Conservation (phyloP, 129 eudicot species). For the Helichrysum umbraculigerum region DNA sequence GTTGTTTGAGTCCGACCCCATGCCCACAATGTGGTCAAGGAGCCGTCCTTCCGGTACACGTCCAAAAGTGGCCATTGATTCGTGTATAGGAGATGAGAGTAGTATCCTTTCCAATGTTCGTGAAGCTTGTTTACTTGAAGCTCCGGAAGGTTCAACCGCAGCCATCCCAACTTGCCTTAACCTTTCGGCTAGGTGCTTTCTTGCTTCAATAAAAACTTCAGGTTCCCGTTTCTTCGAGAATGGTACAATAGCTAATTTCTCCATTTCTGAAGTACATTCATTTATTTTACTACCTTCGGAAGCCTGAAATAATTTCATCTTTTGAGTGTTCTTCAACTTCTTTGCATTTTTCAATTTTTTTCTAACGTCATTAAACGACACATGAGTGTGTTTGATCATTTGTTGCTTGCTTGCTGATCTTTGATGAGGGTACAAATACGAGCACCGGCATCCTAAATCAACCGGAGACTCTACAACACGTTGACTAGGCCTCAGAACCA, state of each 20-base stretch:
- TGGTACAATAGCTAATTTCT: slow-evolving; percentile 18
- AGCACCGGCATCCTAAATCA: slow-evolving; percentile 44
- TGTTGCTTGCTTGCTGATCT: slow-evolving; percentile 26
- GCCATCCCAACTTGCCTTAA: slow-evolving; percentile 37
- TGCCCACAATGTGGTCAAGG: slow-evolving; percentile 6
- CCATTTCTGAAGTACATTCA: slow-evolving; percentile 16
- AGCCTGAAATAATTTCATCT: slow-evolving; percentile 20
- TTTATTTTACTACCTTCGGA: slow-evolving; percentile 10
- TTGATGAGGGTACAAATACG: slow-evolving; percentile 34
- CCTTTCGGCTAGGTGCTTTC: slow-evolving; percentile 62
- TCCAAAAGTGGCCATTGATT: slow-evolving; percentile 29
- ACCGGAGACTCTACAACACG: slow-evolving; percentile 20
- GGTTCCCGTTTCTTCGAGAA: slow-evolving; percentile 35
- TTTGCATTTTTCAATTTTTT: slow-evolving; percentile 15
- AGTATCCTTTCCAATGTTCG: slow-evolving; percentile 53
- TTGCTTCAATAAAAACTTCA: slow-evolving; percentile 60
- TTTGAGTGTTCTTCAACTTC: slow-evolving; percentile 24
- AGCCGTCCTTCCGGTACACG: slow-evolving; percentile 20
- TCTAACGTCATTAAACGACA: slow-evolving; percentile 28
- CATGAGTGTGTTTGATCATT: slow-evolving; percentile 27
- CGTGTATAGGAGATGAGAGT: slow-evolving; percentile 43
- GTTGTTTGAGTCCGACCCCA: slow-evolving; percentile 8
- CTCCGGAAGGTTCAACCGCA: slow-evolving; percentile 10
- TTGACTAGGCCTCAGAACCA: slow-evolving; percentile 37
- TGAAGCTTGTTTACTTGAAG: slow-evolving; percentile 32